Evolutionary conservation across 192 early-diverging fungal species (phyloP).

Genomic region (Gonapodya prolifera): DNA sequence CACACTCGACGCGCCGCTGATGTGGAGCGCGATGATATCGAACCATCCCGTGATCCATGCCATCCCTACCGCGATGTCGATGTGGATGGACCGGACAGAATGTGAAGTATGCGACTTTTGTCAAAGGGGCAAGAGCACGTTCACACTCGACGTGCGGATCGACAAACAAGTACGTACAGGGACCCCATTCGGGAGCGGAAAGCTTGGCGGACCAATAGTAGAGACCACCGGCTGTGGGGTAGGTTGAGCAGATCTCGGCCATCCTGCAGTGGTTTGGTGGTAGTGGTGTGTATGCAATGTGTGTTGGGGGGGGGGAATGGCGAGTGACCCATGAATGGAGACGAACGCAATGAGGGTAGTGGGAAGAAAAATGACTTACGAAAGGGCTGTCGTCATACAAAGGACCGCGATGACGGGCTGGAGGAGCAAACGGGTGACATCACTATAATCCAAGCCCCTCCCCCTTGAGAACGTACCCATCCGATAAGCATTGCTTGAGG

Average conservation of each 20-base stretch:
- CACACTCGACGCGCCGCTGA: not conserved
- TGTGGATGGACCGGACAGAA: too few species aligned
- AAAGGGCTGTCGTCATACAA: not conserved
- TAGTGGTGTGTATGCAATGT: too few species aligned
- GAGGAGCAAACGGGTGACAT: not conserved
- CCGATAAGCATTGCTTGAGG: not conserved
- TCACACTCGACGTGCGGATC: too few species aligned
- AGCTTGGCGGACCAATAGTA: not conserved
- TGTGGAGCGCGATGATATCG: not conserved
- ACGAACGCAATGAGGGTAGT: too few species aligned
- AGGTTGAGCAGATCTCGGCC: constrained; percentile 7
- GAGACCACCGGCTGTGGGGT: constrained; percentile 2
- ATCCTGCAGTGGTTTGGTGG: too few species aligned
- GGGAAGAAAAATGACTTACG: too few species aligned
- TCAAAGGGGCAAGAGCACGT: not conserved
- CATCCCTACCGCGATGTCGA: not conserved
- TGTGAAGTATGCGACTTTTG: too few species aligned
- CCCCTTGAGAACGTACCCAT: not conserved
- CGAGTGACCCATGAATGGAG: too few species aligned
- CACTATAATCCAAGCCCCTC: not conserved
- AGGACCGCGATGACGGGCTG: not conserved
- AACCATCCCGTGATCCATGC: not conserved
- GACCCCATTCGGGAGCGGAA: not conserved
- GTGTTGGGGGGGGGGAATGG: too few species aligned
- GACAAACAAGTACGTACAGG: not conserved